Percentiles rank a stretch among this genome's conserved stretches.
Conservation (phyloP, 129 eudicot genomes). For the Saussurea involucrata region DNA sequence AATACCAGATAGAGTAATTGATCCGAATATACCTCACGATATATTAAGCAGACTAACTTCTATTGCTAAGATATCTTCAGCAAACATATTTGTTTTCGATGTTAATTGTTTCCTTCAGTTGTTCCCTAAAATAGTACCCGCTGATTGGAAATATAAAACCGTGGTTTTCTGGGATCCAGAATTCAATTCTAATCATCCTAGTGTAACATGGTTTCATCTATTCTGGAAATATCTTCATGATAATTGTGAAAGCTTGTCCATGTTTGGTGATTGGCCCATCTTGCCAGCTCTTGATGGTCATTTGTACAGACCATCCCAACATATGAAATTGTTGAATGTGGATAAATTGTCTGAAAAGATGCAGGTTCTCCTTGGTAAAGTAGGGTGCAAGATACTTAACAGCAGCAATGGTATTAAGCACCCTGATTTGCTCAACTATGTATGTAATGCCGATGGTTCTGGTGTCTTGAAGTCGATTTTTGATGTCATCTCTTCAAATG, state of each 20-base stretch:
- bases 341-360: slow-evolving; percentile 59
- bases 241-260: slow-evolving; percentile 55
- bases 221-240: slow-evolving; percentile 83
- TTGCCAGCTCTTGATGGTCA: slow-evolving; percentile 83
- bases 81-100: slow-evolving; percentile 60
- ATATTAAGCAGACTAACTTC: slow-evolving; percentile 54
- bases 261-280: slow-evolving; percentile 91
- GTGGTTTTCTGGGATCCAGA: slow-evolving; percentile 68
- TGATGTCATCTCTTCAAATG: slow-evolving; percentile 57
- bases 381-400: slow-evolving; percentile 77
- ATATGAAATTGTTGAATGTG: slow-evolving; percentile 61
- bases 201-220: slow-evolving; percentile 62
- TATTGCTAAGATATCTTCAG: slow-evolving; percentile 63
- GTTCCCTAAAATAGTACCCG: slow-evolving; percentile 64
- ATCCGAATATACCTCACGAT: slow-evolving; percentile 51
- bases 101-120: slow-evolving; percentile 50
- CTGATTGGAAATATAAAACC: slow-evolving; percentile 74
- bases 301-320: slow-evolving; percentile 62
- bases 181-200: slow-evolving; percentile 52
- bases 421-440: slow-evolving; percentile 64
- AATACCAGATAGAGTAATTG: slow-evolving; percentile 62
- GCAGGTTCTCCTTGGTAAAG: slow-evolving; percentile 53
- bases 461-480: slow-evolving; percentile 79
- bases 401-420: slow-evolving; percentile 57
- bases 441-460: slow-evolving; percentile 55